phyloP scores from a whole-genome alignment of 1,139 yeast species.

The Pichia sp. region DNA sequence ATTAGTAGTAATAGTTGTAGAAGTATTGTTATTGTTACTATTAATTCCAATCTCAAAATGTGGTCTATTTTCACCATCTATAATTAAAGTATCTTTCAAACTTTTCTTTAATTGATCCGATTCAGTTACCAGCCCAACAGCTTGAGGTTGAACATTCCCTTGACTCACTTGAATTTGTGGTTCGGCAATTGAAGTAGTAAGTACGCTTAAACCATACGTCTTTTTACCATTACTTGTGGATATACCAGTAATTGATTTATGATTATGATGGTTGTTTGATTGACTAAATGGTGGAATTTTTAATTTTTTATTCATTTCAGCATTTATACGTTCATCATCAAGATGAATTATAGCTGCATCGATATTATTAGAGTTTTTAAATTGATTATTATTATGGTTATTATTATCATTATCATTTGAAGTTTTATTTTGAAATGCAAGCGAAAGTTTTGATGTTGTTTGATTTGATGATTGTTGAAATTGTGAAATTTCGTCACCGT shows the following conservation, averaged over 20 bases:
- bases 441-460: slow-evolving; percentile 24
- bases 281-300: slow-evolving; percentile 1
- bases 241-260: background rate
- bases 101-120: slow-evolving; percentile 13
- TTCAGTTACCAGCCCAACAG: background rate
- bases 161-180: slow-evolving; percentile 12
- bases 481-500: too few species aligned
- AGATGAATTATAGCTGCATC: background rate
- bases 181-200: slow-evolving; percentile 14
- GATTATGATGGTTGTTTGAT: background rate
- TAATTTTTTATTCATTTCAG: slow-evolving; percentile 8
- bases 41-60: background rate
- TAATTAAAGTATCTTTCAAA: slow-evolving; percentile 13
- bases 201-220: slow-evolving; percentile 16
- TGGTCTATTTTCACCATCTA: background rate
- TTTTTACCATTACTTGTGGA: slow-evolving; percentile 3
- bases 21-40: background rate
- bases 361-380: background rate
- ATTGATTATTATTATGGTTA: background rate
- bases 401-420: slow-evolving; percentile 10
- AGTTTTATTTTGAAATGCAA: slow-evolving; percentile 24
- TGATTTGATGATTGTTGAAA: background rate
- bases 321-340: slow-evolving; percentile 7
- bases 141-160: slow-evolving; percentile 12
- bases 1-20: too few species aligned